Percentiles rank a stretch among this genome's conserved stretches.
phyloP scores from a whole-genome alignment of 2,329 filamentous ascomycete genomes.

The Acrodontium crateriforme region DNA sequence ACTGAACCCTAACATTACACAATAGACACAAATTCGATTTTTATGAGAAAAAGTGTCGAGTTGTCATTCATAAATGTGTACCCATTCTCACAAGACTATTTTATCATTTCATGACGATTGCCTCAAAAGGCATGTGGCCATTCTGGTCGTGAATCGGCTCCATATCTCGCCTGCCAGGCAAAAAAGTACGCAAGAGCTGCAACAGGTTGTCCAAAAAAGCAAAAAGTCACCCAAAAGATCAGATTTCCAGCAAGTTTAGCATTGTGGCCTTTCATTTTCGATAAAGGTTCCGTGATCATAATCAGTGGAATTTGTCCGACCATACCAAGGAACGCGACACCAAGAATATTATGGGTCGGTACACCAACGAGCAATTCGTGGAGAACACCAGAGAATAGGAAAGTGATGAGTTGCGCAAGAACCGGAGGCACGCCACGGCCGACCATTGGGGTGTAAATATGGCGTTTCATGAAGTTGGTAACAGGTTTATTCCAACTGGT shows the following conservation, averaged over 20 bases:
- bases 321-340: slow-evolving; percentile 91
- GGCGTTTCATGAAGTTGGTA: slow-evolving; percentile 89
- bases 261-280: slow-evolving; percentile 61
- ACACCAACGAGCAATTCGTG: slow-evolving; percentile 90
- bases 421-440: slow-evolving; percentile 64
- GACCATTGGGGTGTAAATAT: slow-evolving; percentile 79
- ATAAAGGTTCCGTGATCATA: slow-evolving; percentile 60
- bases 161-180: slow-evolving; percentile 96
- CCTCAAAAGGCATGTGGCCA: no score
- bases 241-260: slow-evolving; percentile 77
- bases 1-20: no score
- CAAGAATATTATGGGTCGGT: slow-evolving; percentile 60
- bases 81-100: no score
- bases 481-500: slow-evolving; percentile 96
- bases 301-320: slow-evolving; percentile 85
- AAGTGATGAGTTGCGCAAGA: slow-evolving; percentile 66
- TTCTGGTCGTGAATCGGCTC: slow-evolving; percentile 23
- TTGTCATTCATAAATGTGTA: no score
- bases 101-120: no score
- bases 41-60: no score
- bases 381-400: slow-evolving; percentile 73
- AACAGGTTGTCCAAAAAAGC: slow-evolving; percentile 84
- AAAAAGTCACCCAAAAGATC: slow-evolving; percentile 94
- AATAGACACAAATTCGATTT: no score
- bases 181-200: slow-evolving; percentile 93